A percentile compares a stretch with the other conserved stretches of the same genome.
Conservation (phyloP, 1,284 basidiomycete genomes). For the Leccinum variabile region DNA sequence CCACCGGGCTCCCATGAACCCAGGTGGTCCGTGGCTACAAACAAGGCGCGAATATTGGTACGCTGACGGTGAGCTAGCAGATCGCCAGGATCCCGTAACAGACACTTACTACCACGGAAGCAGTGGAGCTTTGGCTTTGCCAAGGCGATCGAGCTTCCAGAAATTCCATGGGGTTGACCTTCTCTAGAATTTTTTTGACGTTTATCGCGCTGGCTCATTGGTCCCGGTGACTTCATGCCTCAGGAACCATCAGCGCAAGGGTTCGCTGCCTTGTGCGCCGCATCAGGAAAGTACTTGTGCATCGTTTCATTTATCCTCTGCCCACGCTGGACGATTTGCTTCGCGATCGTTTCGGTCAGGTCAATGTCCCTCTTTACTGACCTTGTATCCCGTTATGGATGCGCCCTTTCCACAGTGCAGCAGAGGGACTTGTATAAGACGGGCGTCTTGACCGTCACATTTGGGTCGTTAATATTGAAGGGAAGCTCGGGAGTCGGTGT, state of each 20-base stretch:
- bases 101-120: conserved; percentile 1
- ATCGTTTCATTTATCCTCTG: neutral
- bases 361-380: neutral
- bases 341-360: neutral
- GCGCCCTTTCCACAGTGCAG: neutral
- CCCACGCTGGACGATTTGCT: neutral
- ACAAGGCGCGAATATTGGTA: neutral
- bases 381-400: neutral
- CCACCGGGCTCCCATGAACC: conserved; percentile 18
- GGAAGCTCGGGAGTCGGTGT: conserved; percentile 18
- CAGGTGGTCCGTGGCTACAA: neutral
- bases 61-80: neutral
- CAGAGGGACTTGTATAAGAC: neutral
- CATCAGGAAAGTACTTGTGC: conserved; percentile 3
- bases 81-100: neutral
- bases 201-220: conserved; percentile 19
- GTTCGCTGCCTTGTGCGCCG: conserved; percentile 13
- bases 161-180: conserved; percentile 11
- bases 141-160: conserved; percentile 21
- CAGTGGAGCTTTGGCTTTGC: conserved; percentile 3
- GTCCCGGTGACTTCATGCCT: conserved; percentile 10
- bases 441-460: conserved; percentile 10
- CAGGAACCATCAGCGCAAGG: conserved; percentile 26
- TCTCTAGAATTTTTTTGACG: conserved; percentile 22
- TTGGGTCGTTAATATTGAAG: conserved; percentile 9